Conservation (phyloP, 257 asterid species). For the Solanum pimpinellifolium region DNA sequence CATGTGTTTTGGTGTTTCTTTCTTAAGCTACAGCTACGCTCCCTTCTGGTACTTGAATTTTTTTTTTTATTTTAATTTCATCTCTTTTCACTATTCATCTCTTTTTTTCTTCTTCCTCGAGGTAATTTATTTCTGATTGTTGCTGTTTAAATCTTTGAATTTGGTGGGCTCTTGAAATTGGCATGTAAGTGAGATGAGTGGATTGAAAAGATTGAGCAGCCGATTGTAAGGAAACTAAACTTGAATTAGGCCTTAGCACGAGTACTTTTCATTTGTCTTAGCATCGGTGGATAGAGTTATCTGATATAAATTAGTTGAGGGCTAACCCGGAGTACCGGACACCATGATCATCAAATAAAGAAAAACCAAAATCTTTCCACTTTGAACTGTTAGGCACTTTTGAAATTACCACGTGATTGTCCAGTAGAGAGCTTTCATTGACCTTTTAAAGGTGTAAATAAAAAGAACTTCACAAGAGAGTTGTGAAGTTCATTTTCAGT, state of each 20-base stretch:
- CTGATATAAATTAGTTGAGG: not conserved
- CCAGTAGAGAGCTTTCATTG: not conserved
- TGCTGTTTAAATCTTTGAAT: not conserved
- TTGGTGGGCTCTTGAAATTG: not conserved
- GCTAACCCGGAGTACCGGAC: not conserved
- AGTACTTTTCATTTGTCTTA: not conserved
- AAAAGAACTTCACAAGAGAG: not conserved
- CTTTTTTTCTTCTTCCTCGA: not conserved
- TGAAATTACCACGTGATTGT: not conserved
- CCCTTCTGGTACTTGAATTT: conserved; percentile 45
- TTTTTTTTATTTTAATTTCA: too few species aligned
- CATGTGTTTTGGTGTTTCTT: conserved; percentile 56
- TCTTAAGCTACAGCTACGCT: conserved; percentile 62
- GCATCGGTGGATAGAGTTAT: not conserved
- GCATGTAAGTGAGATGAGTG: not conserved
- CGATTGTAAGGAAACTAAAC: not conserved
- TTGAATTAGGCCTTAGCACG: not conserved
- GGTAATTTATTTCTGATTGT: not conserved
- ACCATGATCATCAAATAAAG: not conserved
- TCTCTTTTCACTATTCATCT: not conserved
- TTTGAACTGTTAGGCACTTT: not conserved
- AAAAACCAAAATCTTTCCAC: not conserved
- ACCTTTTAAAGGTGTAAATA: not conserved
- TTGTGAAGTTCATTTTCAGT: not conserved
- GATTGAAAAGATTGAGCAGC: not conserved